Conservation (phyloP, 192 early-diverging fungal genomes). For the Coemansia sp. region DNA sequence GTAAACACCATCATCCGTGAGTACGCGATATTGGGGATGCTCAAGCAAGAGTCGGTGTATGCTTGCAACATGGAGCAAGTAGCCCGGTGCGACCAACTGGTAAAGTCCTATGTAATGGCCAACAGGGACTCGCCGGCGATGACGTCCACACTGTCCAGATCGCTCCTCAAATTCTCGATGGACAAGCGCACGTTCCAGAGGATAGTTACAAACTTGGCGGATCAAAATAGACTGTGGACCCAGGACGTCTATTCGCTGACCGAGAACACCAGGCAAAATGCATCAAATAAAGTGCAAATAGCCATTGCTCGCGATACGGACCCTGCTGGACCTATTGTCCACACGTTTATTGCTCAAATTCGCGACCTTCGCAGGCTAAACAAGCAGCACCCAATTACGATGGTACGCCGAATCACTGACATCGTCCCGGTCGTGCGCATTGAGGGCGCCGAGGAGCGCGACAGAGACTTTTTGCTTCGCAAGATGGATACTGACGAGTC, state of each 20-base stretch:
- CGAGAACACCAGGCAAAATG: not conserved
- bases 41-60: constrained; percentile 28
- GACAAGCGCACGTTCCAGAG: constrained; percentile 44
- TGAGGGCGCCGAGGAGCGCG: constrained; percentile 32
- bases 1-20: constrained; percentile 33
- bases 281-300: not conserved
- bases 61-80: not conserved
- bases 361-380: constrained; percentile 17
- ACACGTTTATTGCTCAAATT: constrained; percentile 27
- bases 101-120: constrained; percentile 10
- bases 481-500: not conserved
- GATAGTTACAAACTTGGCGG: constrained; percentile 15
- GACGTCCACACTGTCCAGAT: constrained; percentile 3
- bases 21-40: constrained; percentile 20
- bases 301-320: constrained; percentile 23
- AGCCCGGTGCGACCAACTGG: not conserved
- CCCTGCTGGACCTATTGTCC: constrained; percentile 21
- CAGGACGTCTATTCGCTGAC: not conserved
- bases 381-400: not conserved
- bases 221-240: constrained; percentile 13
- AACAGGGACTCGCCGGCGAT: constrained; percentile 7
- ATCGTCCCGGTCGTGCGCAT: constrained; percentile 16
- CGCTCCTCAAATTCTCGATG: constrained; percentile 9
- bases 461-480: constrained; percentile 7
- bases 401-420: constrained; percentile 2